phyloP scores from a whole-genome alignment of 805 yeast genomes.

The Candida andamanensis region DNA sequence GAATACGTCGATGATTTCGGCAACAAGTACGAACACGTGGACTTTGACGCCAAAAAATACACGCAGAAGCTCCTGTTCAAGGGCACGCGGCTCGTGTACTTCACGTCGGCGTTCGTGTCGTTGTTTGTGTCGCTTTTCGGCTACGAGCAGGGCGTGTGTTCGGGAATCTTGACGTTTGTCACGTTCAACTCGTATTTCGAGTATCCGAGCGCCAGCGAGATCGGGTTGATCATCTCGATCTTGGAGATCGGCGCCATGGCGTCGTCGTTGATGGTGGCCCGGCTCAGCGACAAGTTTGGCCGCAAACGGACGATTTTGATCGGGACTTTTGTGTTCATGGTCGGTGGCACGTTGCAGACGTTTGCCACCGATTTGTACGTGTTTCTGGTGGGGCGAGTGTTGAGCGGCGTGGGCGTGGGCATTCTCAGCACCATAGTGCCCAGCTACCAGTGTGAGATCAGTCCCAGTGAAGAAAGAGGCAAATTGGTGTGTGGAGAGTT shows the following conservation, averaged over 20 bases:
- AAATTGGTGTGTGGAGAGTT: conserved; percentile 82
- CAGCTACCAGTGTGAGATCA: conserved; percentile 81
- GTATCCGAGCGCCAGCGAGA: conserved; percentile 65
- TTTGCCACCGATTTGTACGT: conserved; percentile 47
- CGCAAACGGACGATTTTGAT: conserved; percentile 72
- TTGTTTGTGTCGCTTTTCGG: conserved; percentile 38
- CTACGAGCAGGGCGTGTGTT: conserved; percentile 73
- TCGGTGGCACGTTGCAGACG: conserved; percentile 76
- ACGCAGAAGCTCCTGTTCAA: conserved; percentile 29
- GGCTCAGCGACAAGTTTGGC: conserved; percentile 73
- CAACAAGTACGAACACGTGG: conserved; percentile 29
- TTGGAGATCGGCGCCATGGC: conserved; percentile 84
- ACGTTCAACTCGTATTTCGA: conserved; percentile 66
- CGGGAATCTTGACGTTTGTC: conserved; percentile 74
- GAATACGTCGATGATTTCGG: conserved; percentile 27
- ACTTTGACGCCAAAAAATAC: conserved; percentile 31
- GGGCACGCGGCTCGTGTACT: conserved; percentile 37
- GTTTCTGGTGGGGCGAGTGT: conserved; percentile 69
- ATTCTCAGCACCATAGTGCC: conserved; percentile 80
- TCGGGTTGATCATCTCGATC: conserved; percentile 86
- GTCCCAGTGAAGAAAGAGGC: conserved; percentile 85
- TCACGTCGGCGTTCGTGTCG: conserved; percentile 42
- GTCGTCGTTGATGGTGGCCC: conserved; percentile 73
- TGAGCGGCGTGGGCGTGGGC: conserved; percentile 87
- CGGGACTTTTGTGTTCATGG: conserved; percentile 72